Conservation (phyloP, 495 filamentous ascomycete species). For the Umbilicaria muhlenbergii region DNA sequence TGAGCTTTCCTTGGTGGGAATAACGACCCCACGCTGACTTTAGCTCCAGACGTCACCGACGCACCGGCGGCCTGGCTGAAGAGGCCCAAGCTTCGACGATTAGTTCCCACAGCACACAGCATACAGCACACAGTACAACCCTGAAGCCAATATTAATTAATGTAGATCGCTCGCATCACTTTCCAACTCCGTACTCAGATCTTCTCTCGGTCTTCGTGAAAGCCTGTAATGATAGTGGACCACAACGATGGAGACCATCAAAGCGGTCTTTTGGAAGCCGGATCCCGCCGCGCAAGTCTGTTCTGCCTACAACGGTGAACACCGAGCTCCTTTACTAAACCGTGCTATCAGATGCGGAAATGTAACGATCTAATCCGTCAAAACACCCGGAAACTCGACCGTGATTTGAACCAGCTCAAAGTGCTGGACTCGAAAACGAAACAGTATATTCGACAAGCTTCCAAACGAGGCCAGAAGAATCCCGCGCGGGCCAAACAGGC, state of each 20-base stretch:
- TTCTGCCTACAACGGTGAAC: not conserved
- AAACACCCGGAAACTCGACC: slow-evolving; percentile 90
- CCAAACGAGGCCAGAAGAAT: slow-evolving; percentile 63
- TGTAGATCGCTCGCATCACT: no score
- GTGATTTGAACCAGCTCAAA: slow-evolving; percentile 68
- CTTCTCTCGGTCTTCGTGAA: no score
- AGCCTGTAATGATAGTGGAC: not conserved
- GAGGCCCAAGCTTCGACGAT: no score
- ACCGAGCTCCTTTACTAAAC: slow-evolving; percentile 2
- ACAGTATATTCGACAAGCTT: slow-evolving; percentile 63
- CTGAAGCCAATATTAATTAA: no score
- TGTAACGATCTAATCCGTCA: slow-evolving; percentile 80
- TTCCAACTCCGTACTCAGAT: no score
- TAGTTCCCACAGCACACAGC: no score
- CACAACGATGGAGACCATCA: slow-evolving; percentile 67
- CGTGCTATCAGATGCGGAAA: slow-evolving; percentile 64
- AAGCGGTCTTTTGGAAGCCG: slow-evolving; percentile 77
- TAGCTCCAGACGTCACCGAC: no score
- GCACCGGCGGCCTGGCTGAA: no score
- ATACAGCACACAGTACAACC: no score
- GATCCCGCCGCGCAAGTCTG: slow-evolving; percentile 80
- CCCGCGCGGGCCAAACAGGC: slow-evolving; percentile 62
- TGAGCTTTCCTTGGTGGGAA: no score
- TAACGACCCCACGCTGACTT: no score
- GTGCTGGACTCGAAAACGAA: slow-evolving; percentile 70